Conservation (phyloP, 257 asterid genomes). For the Solanum tarijense region DNA sequence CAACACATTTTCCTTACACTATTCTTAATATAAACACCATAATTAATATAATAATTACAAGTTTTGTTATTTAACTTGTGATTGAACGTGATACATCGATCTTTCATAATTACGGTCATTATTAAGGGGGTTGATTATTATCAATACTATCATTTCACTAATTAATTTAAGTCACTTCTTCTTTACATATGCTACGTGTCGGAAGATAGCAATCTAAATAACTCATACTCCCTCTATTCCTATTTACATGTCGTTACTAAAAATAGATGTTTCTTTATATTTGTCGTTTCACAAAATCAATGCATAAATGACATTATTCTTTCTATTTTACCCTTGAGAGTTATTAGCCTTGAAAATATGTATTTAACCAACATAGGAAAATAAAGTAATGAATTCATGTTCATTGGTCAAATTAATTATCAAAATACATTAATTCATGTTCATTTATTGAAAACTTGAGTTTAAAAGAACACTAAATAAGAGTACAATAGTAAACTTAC, state of each 20-base stretch:
- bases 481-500: too few relatives aligned
- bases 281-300: background rate
- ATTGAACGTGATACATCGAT: background rate
- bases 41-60: background rate
- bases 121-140: background rate
- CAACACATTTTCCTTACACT: background rate
- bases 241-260: too few relatives aligned
- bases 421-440: background rate
- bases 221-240: background rate
- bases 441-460: too few relatives aligned
- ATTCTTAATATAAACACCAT: background rate
- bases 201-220: background rate
- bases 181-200: constrained; percentile 8
- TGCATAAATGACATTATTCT: too few relatives aligned
- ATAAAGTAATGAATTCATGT: background rate
- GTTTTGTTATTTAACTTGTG: background rate
- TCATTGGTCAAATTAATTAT: background rate
- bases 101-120: background rate
- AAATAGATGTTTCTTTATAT: too few relatives aligned
- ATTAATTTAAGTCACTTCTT: background rate
- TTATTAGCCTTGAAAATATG: background rate
- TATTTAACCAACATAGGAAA: background rate
- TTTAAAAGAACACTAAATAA: too few relatives aligned
- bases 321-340: background rate
- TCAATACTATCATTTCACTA: background rate